phyloP scores from a whole-genome alignment of 1,284 basidiomycete genomes.

The Phylloboletellus chloephorus region DNA sequence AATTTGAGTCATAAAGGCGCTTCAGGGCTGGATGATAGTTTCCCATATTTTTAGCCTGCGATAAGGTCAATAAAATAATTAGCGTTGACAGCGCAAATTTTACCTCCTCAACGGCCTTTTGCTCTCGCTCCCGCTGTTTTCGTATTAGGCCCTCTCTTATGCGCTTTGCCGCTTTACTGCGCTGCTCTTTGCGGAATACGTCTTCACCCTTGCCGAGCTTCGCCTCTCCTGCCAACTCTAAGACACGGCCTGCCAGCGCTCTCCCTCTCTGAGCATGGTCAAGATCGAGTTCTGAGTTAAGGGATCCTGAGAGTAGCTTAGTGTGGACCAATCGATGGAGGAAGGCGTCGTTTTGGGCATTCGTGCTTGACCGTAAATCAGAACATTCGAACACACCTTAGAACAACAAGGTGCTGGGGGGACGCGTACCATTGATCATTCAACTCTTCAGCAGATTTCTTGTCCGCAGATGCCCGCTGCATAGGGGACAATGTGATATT shows the following conservation, averaged over 20 bases:
- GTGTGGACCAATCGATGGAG: conserved; percentile 76
- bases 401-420: not conserved
- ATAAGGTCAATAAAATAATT: conserved; percentile 7
- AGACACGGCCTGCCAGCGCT: conserved; percentile 65
- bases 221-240: conserved; percentile 59
- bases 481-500: conserved; percentile 43
- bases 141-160: conserved; percentile 61
- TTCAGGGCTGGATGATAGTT: conserved; percentile 77
- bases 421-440: conserved; percentile 30
- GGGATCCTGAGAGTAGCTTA: conserved; percentile 64
- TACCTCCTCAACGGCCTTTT: conserved; percentile 63
- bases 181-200: conserved; percentile 51
- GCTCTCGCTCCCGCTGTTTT: conserved; percentile 54
- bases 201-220: conserved; percentile 71
- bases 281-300: conserved; percentile 54
- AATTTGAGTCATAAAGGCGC: conserved; percentile 48
- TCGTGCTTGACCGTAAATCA: conserved; percentile 44
- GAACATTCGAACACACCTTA: not conserved
- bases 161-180: conserved; percentile 60
- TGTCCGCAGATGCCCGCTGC: conserved; percentile 26
- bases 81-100: not conserved
- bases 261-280: conserved; percentile 62
- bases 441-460: conserved; percentile 46
- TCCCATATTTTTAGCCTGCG: conserved; percentile 69
- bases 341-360: conserved; percentile 67